Conservation (phyloP, 495 filamentous ascomycete species). For the Apodospora peruviana region DNA sequence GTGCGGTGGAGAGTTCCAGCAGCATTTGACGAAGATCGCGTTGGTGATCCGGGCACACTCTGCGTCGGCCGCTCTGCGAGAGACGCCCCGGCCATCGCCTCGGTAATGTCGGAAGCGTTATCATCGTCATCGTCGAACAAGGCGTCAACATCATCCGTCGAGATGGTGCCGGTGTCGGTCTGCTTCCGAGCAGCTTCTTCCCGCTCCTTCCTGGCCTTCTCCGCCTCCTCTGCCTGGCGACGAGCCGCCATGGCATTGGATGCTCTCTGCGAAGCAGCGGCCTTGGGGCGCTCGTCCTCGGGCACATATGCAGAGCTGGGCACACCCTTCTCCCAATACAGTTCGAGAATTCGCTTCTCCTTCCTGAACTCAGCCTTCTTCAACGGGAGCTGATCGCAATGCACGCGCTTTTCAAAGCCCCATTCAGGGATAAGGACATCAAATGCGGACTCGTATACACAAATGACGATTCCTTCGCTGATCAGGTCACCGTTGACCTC, state of each 20-base stretch:
- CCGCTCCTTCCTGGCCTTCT: constrained; percentile 69
- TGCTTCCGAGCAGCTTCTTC: constrained; percentile 85
- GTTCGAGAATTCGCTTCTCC: constrained; percentile 83
- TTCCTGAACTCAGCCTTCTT: constrained; percentile 99
- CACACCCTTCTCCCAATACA: constrained; percentile 99
- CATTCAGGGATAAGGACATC: constrained; percentile 97
- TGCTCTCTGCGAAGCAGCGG: constrained; percentile 57
- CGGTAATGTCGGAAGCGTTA: constrained; percentile 75
- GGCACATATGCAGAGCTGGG: constrained; percentile 94
- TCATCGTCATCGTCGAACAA: constrained; percentile 94
- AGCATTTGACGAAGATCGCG: constrained; percentile 63
- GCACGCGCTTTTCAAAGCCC: constrained; percentile 98
- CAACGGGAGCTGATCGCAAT: constrained; percentile 94
- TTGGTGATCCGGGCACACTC: constrained; percentile 91
- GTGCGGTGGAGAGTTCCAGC: constrained; percentile 75
- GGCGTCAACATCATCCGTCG: constrained; percentile 83
- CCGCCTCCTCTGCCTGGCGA: constrained; percentile 72
- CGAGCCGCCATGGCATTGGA: constrained; percentile 71
- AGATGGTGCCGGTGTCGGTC: constrained; percentile 87
- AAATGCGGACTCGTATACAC: constrained; percentile 97
- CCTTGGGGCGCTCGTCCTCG: constrained; percentile 91
- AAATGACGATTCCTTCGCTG: constrained; percentile 93
- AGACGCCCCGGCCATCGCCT: constrained; percentile 80
- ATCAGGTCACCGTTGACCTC: constrained; percentile 88
- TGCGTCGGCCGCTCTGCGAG: constrained; percentile 84